Conservation (phyloP, 2,329 filamentous ascomycete genomes). For the Gnomoniopsis smithogilvyi region DNA sequence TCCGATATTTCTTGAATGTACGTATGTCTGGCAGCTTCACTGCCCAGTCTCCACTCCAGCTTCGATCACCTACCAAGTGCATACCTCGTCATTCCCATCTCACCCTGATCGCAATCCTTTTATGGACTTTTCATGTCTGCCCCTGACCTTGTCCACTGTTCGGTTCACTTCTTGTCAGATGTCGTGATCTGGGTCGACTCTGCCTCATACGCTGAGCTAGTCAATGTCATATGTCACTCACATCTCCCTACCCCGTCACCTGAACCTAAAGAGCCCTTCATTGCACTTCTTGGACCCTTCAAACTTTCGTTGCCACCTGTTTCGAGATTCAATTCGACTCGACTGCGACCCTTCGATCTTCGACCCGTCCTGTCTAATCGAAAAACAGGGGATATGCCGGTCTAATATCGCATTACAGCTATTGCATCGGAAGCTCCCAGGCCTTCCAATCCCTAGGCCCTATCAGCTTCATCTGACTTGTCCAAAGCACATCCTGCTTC, state of each 20-base stretch:
- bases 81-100: neutral
- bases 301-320: neutral
- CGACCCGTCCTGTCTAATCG: neutral
- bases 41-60: neutral
- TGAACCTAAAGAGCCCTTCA: neutral
- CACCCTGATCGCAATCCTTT: neutral
- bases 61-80: neutral
- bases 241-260: neutral
- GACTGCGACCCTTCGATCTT: neutral
- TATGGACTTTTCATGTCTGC: neutral
- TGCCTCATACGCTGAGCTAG: neutral
- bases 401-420: slow-evolving; percentile 9
- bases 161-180: neutral
- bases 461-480: slow-evolving; percentile 3
- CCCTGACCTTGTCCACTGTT: neutral
- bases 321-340: neutral
- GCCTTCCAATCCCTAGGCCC: neutral
- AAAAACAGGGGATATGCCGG: slow-evolving; percentile 10
- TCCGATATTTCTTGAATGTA: neutral
- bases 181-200: neutral
- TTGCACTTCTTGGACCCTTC: neutral
- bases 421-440: neutral
- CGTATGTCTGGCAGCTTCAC: neutral
- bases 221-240: neutral
- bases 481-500: neutral